Evolutionary conservation across 208 protist genomes (phyloP).

Genomic region (Willaertia magna): DNA sequence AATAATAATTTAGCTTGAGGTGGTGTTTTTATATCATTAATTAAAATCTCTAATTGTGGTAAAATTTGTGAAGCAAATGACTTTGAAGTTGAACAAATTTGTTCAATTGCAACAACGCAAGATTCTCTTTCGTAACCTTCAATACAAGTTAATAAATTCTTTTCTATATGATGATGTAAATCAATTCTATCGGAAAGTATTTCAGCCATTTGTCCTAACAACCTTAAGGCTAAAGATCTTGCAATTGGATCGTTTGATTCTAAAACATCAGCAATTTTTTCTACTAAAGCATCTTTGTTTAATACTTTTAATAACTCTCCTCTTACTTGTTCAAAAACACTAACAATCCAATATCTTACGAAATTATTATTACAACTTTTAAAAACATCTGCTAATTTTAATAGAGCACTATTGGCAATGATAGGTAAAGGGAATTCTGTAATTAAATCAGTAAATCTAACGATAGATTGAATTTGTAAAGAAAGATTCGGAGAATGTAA

Average conservation of each 20-base stretch:
- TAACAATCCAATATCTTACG: neutral
- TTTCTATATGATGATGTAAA: neutral
- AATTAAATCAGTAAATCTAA: constrained; percentile 1
- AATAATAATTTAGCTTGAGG: neutral
- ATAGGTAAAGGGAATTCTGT: neutral
- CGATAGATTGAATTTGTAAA: neutral
- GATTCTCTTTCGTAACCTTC: neutral
- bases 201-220: neutral
- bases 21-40: neutral
- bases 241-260: constrained; percentile 4
- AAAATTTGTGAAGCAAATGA: constrained; percentile 5
- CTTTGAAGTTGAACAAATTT: neutral
- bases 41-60: neutral
- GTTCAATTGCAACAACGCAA: neutral
- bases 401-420: neutral
- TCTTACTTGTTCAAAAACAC: neutral
- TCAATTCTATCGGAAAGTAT: neutral
- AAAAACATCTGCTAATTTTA: constrained; percentile 5
- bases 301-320: neutral
- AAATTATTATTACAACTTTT: neutral
- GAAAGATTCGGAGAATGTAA: neutral
- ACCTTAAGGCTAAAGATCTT: neutral
- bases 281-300: neutral
- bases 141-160: neutral
- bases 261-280: neutral